These are phyloP conservation scores for Leptographium galeiforme DNA, from an alignment of 2,329 filamentous ascomycete genomes.

Conservation along the genomic window DNA sequence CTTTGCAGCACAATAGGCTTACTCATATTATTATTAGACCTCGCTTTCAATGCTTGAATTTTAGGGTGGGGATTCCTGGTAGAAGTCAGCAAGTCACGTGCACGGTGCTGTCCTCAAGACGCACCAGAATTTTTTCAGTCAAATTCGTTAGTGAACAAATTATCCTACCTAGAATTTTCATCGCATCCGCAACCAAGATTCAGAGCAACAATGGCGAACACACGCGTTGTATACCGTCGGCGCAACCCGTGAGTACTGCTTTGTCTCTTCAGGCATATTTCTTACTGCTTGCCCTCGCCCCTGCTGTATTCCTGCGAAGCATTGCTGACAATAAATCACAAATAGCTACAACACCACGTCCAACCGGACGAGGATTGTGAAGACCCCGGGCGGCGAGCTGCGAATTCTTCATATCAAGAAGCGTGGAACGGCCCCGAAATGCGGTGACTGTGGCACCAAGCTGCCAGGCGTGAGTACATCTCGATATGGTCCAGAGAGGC, in stretches of 20 bases:
- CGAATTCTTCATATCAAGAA: conserved; percentile 99
- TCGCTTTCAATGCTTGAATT: no score
- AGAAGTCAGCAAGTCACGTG: conserved; percentile 7
- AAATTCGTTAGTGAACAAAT: conserved; percentile 2
- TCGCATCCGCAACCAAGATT: conserved; percentile 15
- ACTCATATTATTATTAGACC: no score
- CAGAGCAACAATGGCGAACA: conserved; percentile 43
- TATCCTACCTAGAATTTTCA: conserved; percentile 2
- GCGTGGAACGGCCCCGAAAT: conserved; percentile 95
- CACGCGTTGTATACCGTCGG: conserved; percentile 57
- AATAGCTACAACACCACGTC: conserved; percentile 91
- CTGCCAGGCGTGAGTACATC: conserved; percentile 78
- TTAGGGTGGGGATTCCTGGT: no score
- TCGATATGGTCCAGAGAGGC: neutral
- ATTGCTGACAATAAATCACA: neutral
- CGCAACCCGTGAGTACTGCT: conserved; percentile 58
- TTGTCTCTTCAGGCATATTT: neutral
- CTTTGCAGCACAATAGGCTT: no score
- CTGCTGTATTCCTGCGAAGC: no score
- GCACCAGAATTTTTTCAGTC: conserved; percentile 10
- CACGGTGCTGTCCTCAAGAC: conserved; percentile 5
- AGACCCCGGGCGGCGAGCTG: conserved; percentile 92
- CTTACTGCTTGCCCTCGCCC: neutral
- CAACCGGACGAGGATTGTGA: conserved; percentile 91
- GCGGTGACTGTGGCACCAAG: conserved; percentile 97